A percentile compares a stretch with the other conserved stretches of the same genome.
These are phyloP conservation scores for Mycena vulgaris DNA, from an alignment of 768 basidiomycete species.

Conservation along the genomic window DNA sequence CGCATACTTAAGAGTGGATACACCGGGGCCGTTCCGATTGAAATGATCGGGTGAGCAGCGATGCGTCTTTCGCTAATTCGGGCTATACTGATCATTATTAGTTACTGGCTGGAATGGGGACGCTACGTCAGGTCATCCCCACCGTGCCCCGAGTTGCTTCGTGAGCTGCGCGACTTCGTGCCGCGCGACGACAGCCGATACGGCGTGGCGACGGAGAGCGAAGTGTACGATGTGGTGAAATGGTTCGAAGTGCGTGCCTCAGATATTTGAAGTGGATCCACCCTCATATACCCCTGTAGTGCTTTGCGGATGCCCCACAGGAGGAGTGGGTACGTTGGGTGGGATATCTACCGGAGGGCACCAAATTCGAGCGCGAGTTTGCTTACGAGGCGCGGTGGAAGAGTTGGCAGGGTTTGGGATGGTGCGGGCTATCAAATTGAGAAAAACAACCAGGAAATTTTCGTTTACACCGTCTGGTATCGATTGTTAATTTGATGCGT, in stretches of 20 bases:
- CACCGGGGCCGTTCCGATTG: constrained; percentile 2
- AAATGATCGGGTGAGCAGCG: constrained; percentile 25
- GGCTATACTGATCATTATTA: background rate
- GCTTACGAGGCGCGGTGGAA: constrained; percentile 35
- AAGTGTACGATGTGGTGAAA: constrained; percentile 35
- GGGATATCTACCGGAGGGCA: constrained; percentile 9
- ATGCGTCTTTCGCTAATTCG: background rate
- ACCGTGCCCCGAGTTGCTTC: constrained; percentile 19
- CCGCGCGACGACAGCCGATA: constrained; percentile 21
- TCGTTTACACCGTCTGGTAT: no score
- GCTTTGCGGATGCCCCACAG: constrained; percentile 3
- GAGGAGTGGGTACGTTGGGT: constrained; percentile 29
- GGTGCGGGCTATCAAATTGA: background rate
- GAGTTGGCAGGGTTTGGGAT: constrained; percentile 22
- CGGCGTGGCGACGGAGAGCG: constrained; percentile 17
- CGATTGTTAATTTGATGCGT: no score
- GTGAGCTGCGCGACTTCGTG: constrained; percentile 16
- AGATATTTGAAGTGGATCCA: background rate
- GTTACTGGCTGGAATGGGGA: constrained; percentile 39
- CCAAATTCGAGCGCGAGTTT: constrained; percentile 10
- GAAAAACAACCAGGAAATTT: no score
- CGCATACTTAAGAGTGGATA: constrained; percentile 10
- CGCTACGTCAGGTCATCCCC: constrained; percentile 31
- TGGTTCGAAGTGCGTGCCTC: constrained; percentile 34
- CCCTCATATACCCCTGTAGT: constrained; percentile 1